Evolutionary conservation across 108 stramenopile genomes (phyloP).

Genomic region (Asterionellopsis glacialis): DNA sequence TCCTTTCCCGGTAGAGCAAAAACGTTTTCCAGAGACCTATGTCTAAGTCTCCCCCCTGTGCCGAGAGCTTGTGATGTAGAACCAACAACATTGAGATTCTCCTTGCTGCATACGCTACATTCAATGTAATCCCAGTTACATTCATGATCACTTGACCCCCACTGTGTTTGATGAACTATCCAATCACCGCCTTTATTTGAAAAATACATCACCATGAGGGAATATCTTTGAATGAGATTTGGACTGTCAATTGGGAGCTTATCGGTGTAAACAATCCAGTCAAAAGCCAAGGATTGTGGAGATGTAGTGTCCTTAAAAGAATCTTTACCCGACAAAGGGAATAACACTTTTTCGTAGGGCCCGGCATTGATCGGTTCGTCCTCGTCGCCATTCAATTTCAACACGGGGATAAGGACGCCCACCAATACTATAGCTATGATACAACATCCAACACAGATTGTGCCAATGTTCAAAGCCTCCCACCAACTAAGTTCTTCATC

Average conservation of each 20-base stretch:
- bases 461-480: constrained; percentile 19
- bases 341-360: neutral
- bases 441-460: constrained; percentile 25
- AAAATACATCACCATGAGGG: neutral
- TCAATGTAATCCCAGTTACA: neutral
- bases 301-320: constrained; percentile 1
- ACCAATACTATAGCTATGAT: constrained; percentile 29
- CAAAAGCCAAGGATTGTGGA: constrained; percentile 9
- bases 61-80: neutral
- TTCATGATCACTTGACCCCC: neutral
- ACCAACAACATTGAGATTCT: neutral
- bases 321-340: neutral
- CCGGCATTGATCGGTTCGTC: neutral
- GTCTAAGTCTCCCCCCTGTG: neutral
- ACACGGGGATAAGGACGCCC: constrained; percentile 26
- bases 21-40: neutral
- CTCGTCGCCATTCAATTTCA: neutral
- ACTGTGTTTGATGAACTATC: neutral
- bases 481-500: constrained; percentile 1
- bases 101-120: neutral
- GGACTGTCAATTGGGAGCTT: neutral
- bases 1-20: neutral
- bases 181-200: neutral
- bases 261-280: constrained; percentile 7
- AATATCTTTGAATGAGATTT: neutral